Percentiles rank a stretch among this genome's conserved stretches.
Conservation (phyloP, 257 asterid genomes). For the Solanum lycopersicoides region DNA sequence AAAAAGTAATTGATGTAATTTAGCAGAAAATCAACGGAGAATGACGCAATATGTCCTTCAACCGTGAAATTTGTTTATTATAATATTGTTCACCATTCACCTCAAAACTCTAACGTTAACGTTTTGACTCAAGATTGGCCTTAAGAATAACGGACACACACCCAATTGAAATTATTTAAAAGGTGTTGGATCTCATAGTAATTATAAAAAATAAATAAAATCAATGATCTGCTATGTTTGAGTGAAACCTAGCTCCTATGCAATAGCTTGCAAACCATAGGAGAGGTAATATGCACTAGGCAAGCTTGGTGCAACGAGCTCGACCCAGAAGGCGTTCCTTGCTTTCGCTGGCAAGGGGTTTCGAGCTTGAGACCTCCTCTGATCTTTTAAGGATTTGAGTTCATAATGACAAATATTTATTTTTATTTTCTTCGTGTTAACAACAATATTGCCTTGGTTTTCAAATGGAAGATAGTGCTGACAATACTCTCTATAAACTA, state of each 20-base stretch:
- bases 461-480: neutral
- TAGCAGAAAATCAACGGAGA: neutral
- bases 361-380: too few relatives aligned
- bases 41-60: neutral
- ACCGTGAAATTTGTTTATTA: too few relatives aligned
- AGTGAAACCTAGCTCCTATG: too few relatives aligned
- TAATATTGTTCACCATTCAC: neutral
- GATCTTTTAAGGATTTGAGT: neutral
- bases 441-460: neutral
- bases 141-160: neutral
- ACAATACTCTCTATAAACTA: neutral
- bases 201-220: neutral
- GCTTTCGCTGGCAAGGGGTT: too few relatives aligned
- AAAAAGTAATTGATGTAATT: neutral
- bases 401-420: neutral
- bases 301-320: too few relatives aligned
- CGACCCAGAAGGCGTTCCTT: too few relatives aligned
- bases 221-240: too few relatives aligned
- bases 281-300: too few relatives aligned
- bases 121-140: neutral
- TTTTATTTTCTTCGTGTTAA: neutral
- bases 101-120: neutral
- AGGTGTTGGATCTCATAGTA: neutral
- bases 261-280: too few relatives aligned
- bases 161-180: neutral